These are phyloP conservation scores for Zoysia japonica DNA, from an alignment of 176 grass and related monocot species.

Conservation along the genomic window DNA sequence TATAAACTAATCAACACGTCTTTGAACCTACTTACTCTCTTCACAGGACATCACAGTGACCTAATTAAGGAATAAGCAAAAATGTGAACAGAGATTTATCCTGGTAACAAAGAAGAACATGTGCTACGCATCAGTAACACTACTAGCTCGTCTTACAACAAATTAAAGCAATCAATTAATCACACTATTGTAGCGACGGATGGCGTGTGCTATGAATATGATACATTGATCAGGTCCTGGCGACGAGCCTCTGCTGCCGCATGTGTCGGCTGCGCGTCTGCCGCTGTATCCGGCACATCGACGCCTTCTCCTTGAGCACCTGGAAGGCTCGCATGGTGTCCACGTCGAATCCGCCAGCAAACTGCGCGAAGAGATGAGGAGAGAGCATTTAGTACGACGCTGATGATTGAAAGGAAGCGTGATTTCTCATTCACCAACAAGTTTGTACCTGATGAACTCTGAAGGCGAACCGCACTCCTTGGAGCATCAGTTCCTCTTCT, in stretches of 20 bases:
- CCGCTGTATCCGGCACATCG: constrained; percentile 55
- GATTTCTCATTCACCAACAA: neutral
- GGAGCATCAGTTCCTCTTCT: constrained; percentile 96
- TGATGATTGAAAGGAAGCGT: neutral
- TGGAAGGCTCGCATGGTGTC: constrained; percentile 98
- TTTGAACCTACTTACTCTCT: neutral
- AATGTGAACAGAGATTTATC: constrained; percentile 15
- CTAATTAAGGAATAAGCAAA: neutral
- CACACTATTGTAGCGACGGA: constrained; percentile 12
- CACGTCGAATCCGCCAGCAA: constrained; percentile 87
- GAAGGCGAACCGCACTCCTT: constrained; percentile 92
- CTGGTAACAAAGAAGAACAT: neutral
- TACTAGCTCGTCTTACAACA: neutral
- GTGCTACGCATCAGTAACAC: neutral
- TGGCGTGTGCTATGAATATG: neutral
- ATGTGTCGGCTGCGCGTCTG: constrained; percentile 50
- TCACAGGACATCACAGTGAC: neutral
- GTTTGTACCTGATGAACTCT: constrained; percentile 85
- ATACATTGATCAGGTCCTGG: constrained; percentile 44
- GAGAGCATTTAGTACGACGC: neutral
- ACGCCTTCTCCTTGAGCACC: constrained; percentile 93
- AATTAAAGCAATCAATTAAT: constrained; percentile 28
- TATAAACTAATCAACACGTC: neutral
- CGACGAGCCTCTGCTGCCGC: constrained; percentile 60
- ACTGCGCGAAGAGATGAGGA: constrained; percentile 47